Evolutionary conservation across 148 eudicot species (phyloP).

Genomic region (Chenopodium formosanum): DNA sequence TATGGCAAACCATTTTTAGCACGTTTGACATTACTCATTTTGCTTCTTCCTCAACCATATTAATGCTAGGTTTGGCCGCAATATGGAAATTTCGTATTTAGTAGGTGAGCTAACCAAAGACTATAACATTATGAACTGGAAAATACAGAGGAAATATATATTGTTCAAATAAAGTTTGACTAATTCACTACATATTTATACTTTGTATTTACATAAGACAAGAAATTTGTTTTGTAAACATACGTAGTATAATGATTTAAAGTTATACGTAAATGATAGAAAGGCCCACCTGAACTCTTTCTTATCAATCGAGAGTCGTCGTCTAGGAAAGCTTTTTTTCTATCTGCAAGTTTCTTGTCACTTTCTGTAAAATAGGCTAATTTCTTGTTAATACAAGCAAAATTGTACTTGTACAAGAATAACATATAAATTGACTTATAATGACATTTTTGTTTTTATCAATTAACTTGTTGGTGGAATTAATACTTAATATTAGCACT

Average conservation of each 20-base stretch:
- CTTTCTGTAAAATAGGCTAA: conserved; percentile 27
- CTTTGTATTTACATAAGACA: not conserved
- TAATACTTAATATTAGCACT: too few relatives aligned
- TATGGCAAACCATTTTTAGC: not conserved
- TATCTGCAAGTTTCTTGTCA: conserved; percentile 37
- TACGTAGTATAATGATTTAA: not conserved
- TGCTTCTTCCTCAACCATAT: not conserved
- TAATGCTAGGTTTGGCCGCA: not conserved
- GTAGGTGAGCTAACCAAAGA: conserved; percentile 16
- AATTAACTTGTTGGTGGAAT: too few relatives aligned
- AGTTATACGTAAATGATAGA: not conserved
- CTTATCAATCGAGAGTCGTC: conserved; percentile 30
- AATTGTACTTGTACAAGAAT: not conserved
- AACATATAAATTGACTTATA: too few relatives aligned
- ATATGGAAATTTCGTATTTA: conserved; percentile 2
- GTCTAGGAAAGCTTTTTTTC: conserved; percentile 44
- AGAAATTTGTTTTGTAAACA: not conserved
- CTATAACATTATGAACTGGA: not conserved
- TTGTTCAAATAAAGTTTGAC: not conserved
- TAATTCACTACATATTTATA: not conserved
- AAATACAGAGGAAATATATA: not conserved
- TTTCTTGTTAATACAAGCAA: not conserved
- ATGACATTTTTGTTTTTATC: too few relatives aligned
- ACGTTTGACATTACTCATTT: not conserved
- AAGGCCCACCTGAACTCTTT: conserved; percentile 46